These are phyloP conservation scores for Euphrasia confusa DNA, from an alignment of 257 asterid genomes.

Conservation along the genomic window DNA sequence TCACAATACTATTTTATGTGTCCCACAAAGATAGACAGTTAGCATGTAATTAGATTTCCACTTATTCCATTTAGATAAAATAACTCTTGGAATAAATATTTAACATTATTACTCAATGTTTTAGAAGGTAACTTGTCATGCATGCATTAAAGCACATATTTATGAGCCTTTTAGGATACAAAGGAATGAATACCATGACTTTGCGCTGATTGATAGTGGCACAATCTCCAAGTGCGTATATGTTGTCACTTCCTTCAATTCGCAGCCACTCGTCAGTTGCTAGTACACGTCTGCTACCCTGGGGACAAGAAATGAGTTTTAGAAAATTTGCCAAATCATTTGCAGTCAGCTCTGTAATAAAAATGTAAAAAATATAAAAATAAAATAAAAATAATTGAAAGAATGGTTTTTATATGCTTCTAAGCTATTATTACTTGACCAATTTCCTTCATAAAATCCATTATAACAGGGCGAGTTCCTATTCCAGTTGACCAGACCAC, in stretches of 20 bases:
- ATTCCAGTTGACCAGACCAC: constrained; percentile 98
- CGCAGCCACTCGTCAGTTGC: constrained; percentile 97
- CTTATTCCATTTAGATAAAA: no score
- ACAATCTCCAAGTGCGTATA: constrained; percentile 88
- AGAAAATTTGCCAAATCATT: constrained; percentile 2
- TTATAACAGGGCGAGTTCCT: constrained; percentile 88
- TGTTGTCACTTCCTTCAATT: constrained; percentile 61
- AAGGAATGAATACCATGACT: constrained; percentile 59
- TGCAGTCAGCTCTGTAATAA: constrained; percentile 13
- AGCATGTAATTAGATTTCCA: no score
- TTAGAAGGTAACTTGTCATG: constrained; percentile 1
- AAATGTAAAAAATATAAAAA: constrained; percentile 5
- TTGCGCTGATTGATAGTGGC: constrained; percentile 91
- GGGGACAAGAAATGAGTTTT: constrained; percentile 20
- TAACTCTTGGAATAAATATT: not conserved
- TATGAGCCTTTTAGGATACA: not conserved
- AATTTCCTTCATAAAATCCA: constrained; percentile 83
- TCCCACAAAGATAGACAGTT: no score
- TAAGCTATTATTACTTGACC: constrained; percentile 63
- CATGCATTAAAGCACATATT: not conserved
- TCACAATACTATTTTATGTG: no score
- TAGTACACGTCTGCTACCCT: constrained; percentile 78
- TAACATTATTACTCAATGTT: not conserved
- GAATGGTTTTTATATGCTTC: constrained; percentile 13
- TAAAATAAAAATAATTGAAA: not conserved